These are phyloP conservation scores for Zygoascus ofunaensis DNA, from an alignment of 805 yeast species.

Conservation along the genomic window DNA sequence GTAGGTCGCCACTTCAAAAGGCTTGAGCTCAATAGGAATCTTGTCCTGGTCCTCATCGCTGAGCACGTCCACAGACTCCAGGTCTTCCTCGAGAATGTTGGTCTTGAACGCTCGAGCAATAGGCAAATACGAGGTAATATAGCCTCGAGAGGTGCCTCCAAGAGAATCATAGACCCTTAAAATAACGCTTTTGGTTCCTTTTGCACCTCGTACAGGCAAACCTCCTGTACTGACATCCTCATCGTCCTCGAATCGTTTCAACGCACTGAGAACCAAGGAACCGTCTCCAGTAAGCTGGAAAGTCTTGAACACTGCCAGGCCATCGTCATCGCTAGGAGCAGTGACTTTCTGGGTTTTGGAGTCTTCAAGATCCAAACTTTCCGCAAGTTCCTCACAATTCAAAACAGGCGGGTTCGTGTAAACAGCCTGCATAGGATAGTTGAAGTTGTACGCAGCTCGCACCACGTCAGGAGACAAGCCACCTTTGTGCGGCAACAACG, in stretches of 20 bases:
- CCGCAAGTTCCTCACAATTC: not conserved
- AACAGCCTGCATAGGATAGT: slow-evolving; percentile 37
- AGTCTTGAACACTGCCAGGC: slow-evolving; percentile 22
- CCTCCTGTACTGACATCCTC: slow-evolving; percentile 30
- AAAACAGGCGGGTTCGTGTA: slow-evolving; percentile 7
- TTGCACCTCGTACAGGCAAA: slow-evolving; percentile 36
- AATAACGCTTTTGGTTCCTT: slow-evolving; percentile 45
- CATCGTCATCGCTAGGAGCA: slow-evolving; percentile 11
- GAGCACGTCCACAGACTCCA: slow-evolving; percentile 25
- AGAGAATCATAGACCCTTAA: slow-evolving; percentile 77
- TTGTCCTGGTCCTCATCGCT: slow-evolving; percentile 22
- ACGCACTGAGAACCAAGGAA: slow-evolving; percentile 58
- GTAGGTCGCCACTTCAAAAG: slow-evolving; percentile 70
- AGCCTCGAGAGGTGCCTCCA: slow-evolving; percentile 65
- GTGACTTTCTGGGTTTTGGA: not conserved
- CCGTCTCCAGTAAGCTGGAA: slow-evolving; percentile 39
- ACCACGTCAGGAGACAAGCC: slow-evolving; percentile 55
- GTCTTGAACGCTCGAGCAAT: slow-evolving; percentile 47
- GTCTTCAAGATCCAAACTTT: not conserved
- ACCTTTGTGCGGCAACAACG: slow-evolving; percentile 75
- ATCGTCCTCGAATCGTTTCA: slow-evolving; percentile 88
- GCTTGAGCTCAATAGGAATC: slow-evolving; percentile 44
- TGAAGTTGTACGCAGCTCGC: slow-evolving; percentile 69
- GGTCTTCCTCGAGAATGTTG: slow-evolving; percentile 34
- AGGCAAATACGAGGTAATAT: slow-evolving; percentile 23